phyloP scores from a whole-genome alignment of 805 yeast genomes.

The Myxozyma neotropica region DNA sequence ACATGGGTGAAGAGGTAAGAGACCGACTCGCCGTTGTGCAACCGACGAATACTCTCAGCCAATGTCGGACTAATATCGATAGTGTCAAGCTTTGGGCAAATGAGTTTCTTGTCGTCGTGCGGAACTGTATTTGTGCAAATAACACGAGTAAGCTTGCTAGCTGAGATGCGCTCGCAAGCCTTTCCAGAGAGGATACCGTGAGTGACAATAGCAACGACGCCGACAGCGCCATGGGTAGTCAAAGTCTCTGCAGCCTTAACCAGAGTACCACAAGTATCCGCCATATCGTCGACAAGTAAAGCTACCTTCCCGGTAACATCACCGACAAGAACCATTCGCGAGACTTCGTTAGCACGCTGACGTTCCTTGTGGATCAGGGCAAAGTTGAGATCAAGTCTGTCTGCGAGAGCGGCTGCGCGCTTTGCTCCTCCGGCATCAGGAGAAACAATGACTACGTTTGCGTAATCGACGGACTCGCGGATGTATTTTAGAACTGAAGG shows the following conservation, averaged over 20 bases:
- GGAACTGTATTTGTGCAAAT: constrained; percentile 96
- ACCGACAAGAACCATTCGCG: constrained; percentile 94
- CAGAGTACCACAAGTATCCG: constrained; percentile 96
- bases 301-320: constrained; percentile 85
- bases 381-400: constrained; percentile 84
- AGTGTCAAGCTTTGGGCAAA: constrained; percentile 70
- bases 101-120: constrained; percentile 59
- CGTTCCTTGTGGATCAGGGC: constrained; percentile 97
- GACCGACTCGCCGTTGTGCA: constrained; percentile 95
- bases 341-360: constrained; percentile 91
- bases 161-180: constrained; percentile 73
- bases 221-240: constrained; percentile 75
- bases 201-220: constrained; percentile 90
- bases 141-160: constrained; percentile 66
- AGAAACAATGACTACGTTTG: constrained; percentile 76
- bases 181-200: constrained; percentile 91
- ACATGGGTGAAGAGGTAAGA: constrained; percentile 81
- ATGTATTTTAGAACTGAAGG: constrained; percentile 86
- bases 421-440: constrained; percentile 99
- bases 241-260: constrained; percentile 92
- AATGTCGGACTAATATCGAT: constrained; percentile 83
- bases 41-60: constrained; percentile 79
- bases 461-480: constrained; percentile 59
- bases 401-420: constrained; percentile 93
- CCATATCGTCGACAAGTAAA: constrained; percentile 93